Base-by-base conservation (phyloP, 176 grass and related monocot species). In the Rhynchospora breviuscula region DNA sequence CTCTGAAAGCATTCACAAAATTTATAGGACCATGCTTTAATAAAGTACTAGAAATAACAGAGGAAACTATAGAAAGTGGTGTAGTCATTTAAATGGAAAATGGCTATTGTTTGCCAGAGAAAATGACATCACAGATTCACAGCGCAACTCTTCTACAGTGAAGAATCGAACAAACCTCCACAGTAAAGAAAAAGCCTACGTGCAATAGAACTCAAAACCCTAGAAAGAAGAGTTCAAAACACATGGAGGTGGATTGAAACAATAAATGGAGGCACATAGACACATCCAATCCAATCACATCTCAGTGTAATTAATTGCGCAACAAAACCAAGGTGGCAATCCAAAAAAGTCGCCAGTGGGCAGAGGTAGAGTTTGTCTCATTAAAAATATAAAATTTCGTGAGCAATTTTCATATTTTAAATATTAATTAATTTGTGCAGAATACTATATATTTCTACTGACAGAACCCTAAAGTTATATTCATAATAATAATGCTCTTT, bases 51-150 rank as follows among this genome's bases (percentile, higher is more conserved):
- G 4, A 40, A 40, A 40, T 40, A 40, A 40, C 35, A 35, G 33
- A 35, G 33, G 33, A 35, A 3, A 35, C 33, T 35, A 35, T 35
- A 3, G 35, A 40, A 40, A 40, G 17, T n/a, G 33, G 9, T 46
- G 35, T 70, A 14, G 8, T 46, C 17, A n/a, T 70, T 70, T 70
- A 45, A 44, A 44, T 70, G 12, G 15, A 3, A 18, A 19, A 70
- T 18, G 8, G 3, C 43, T 49, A 72, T 18, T 72, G 35, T 71
- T 51, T 23, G 3, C 70, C 45, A 18, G 46, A 74, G 70, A 51
- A 74, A 74, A 74, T 74, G 70, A 74, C 69, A 74, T 74, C 69
- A 51, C n/a, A 51, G 23, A 49, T 51, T 51, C 45, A 51, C 10
- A 4, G 22, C 22, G 44, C 60, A 63, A 63, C 14, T 9, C 66